These are phyloP conservation scores for Claviceps pazoutovae DNA, from an alignment of 2,329 filamentous ascomycete genomes.

Conservation along the genomic window DNA sequence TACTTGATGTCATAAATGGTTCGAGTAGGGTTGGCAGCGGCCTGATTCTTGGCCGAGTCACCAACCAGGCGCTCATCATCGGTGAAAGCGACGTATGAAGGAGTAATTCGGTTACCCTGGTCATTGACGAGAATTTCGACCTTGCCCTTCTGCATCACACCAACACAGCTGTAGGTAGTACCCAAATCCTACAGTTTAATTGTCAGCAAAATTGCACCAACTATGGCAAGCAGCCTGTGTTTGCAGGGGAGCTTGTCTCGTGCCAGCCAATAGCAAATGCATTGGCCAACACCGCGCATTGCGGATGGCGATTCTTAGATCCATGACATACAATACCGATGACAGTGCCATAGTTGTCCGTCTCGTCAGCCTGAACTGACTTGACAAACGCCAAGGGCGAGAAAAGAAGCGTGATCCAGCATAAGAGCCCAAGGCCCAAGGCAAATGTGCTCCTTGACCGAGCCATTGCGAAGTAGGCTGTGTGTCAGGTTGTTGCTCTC, in stretches of 20 bases:
- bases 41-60: slow-evolving; percentile 96
- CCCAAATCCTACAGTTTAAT: slow-evolving; percentile 50
- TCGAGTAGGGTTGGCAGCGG: slow-evolving; percentile 60
- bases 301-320: too few relatives aligned
- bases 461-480: slow-evolving; percentile 28
- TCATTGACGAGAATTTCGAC: slow-evolving; percentile 94
- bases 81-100: slow-evolving; percentile 91
- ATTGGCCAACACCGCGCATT: not conserved
- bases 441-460: slow-evolving; percentile 54
- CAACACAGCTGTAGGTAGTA: slow-evolving; percentile 80
- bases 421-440: slow-evolving; percentile 74
- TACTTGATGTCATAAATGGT: slow-evolving; percentile 78
- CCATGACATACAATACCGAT: slow-evolving; percentile 64
- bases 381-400: slow-evolving; percentile 75
- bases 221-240: not conserved
- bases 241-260: not conserved
- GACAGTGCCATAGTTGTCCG: slow-evolving; percentile 72
- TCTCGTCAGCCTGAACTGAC: slow-evolving; percentile 58
- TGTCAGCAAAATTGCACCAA: not conserved
- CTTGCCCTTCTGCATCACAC: slow-evolving; percentile 91
- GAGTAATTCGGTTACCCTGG: slow-evolving; percentile 92
- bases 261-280: not conserved
- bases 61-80: slow-evolving; percentile 94
- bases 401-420: slow-evolving; percentile 85
- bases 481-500: slow-evolving; percentile 9